A percentile compares a stretch with the other conserved stretches of the same genome.
These are phyloP conservation scores for Avena atlantica DNA, from an alignment of 176 grass and related monocot species.

Conservation along the genomic window DNA sequence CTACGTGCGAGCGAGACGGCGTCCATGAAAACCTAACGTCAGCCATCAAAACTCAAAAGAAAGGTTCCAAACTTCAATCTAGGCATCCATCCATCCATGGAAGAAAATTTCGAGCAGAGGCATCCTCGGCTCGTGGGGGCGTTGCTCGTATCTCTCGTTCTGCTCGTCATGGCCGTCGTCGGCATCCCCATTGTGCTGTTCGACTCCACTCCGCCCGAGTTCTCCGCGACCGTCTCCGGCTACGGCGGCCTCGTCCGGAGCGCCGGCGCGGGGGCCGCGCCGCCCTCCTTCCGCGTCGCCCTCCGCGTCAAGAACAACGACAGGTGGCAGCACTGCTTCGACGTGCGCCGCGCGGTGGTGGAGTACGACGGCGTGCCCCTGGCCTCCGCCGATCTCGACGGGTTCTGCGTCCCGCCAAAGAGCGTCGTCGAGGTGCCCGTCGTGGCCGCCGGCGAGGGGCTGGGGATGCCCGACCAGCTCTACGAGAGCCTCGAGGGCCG, in stretches of 20 bases:
- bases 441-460: background rate
- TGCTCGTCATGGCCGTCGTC: background rate
- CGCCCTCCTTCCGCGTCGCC: constrained; percentile 22
- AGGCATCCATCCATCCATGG: background rate
- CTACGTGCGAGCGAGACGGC: background rate
- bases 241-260: constrained; percentile 32
- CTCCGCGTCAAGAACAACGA: constrained; percentile 29
- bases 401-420: constrained; percentile 1
- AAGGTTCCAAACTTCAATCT: background rate
- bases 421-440: constrained; percentile 3
- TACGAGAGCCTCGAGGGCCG: background rate
- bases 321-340: background rate
- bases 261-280: background rate
- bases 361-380: constrained; percentile 34
- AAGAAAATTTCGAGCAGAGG: constrained; percentile 1
- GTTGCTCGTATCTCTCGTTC: background rate
- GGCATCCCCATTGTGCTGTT: background rate
- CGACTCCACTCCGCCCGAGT: background rate
- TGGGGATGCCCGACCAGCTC: constrained; percentile 18
- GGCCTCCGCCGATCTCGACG: constrained; percentile 6
- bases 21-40: background rate
- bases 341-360: background rate
- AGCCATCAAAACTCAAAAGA: background rate
- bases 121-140: background rate
- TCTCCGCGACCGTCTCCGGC: constrained; percentile 6